Evolutionary conservation across 108 stramenopile genomes (phyloP), one percentile per base, ranked within the genome.

Genomic region (Aurantiochytrium sp.): DNA sequence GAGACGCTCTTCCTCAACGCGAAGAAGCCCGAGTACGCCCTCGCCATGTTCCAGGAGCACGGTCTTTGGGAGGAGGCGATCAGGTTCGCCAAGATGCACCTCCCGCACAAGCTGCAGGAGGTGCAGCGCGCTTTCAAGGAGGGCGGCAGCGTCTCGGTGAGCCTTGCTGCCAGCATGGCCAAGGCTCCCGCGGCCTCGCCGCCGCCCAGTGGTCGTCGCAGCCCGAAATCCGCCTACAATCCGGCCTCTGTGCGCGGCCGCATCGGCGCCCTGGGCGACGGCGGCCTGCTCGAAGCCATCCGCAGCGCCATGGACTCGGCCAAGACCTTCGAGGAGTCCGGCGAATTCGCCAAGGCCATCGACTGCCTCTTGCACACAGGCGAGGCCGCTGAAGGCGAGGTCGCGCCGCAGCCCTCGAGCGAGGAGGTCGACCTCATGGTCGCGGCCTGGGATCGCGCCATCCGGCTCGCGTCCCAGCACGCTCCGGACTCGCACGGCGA

Each of bases 1-100:
- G 93, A 94, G 68, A 86, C 88, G n/a, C 69, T 94, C 45, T 94
- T 88, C 90, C 52, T 94, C 27, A 52, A 86, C 41, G 94, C 94
- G 3, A 88, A 85, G 12, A 89, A 92, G 85, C 94, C 94, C 30
- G 94, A 94, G 48, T 55, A 89, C n/a, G 94, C 94, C 4, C 52
- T 94, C 21, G 53, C 89, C 22, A 93, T 93, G 91, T 94, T 91
- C 87, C 45, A 90, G 34, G 91, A 92, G 53, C 88, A 88, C 5
- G 88, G 89, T 17, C 53, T 90, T 89, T 94, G 90, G 91, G 34
- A 68, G 24, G 94, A 94, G 19, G 94, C 93, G 3, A 55, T 93
- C 36, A 86, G 93, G 37, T 87, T 94, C 19, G 88, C 90, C 54
- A 87, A 93, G 85, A 42, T 68, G 54, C 92, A 94, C 89, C 52